Base-by-base conservation (phyloP, 2,329 filamentous ascomycete species). In the Penicillium sp. region DNA sequence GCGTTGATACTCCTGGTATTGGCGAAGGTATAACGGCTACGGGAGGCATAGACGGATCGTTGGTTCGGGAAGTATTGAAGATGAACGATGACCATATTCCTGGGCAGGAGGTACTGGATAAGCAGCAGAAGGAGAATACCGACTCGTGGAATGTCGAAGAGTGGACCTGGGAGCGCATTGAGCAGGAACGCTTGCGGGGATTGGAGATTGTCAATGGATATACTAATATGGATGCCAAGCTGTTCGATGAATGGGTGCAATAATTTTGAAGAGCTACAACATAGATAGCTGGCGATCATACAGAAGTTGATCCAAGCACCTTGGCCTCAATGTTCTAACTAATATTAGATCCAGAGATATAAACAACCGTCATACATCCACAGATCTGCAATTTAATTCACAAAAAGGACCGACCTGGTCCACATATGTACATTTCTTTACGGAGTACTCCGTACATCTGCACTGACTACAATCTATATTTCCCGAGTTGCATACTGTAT, bases 101-200 rank as follows among this genome's bases (percentile, higher is more conserved):
- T 4, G 58, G 62, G 12, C 60, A 60, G 19, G 66, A 65, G 19
- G 60, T 59, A 22, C 57, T 75, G 35, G 68, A 71, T 37, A 62
- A 67, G 41, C 65, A 73, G 53, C 66, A 67, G 60, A 65, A 65
- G 50, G 63, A 60, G 4, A 72, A 75, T 44, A 57, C 62, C 0
- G 71, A 59, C 11, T 69, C 66, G 26, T 75, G 68, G 60, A 65
- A 67, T 22, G 62, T 63, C 6, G 74, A 76, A 4, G 76, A 78
- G 30, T 86, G 84, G 84, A 80, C 78, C 3, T 87, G 84, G 84
- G 79, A 84, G 52, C 74, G 77, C 19, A 82, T 87, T 56, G 84
- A 88, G 62, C 72, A 76, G 55, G 82, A 86, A 69, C 75, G 84
- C 33, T 55, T 78, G 47, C 73, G 81, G 40, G 85, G 84, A 0